phyloP scores from a whole-genome alignment of 2,329 filamentous ascomycete genomes.

The Coniochaeta hoffmannii region DNA sequence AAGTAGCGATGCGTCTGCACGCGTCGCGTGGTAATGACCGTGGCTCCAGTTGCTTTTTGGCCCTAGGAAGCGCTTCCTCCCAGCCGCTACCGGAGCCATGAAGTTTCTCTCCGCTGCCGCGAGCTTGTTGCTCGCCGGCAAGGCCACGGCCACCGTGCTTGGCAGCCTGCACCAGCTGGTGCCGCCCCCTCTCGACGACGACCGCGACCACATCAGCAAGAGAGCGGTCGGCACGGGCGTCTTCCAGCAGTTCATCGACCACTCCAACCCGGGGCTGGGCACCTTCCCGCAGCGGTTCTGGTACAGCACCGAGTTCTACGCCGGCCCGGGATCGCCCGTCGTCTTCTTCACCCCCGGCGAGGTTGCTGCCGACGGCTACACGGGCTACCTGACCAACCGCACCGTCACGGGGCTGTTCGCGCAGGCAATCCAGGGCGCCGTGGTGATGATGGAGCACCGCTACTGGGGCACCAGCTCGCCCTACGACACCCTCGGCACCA shows the following conservation, averaged over 20 bases:
- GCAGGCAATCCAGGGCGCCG: constrained; percentile 29
- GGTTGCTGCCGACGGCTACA: constrained; percentile 25
- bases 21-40: background rate
- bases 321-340: constrained; percentile 31
- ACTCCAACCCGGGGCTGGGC: constrained; percentile 28
- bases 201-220: background rate
- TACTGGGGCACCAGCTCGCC: constrained; percentile 35
- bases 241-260: constrained; percentile 34
- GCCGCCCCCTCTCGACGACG: background rate
- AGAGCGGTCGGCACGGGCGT: background rate
- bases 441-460: constrained; percentile 33
- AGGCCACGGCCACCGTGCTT: background rate
- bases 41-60: background rate
- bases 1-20: background rate
- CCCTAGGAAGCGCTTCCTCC: background rate
- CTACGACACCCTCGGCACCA: constrained; percentile 23
- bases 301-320: constrained; percentile 31
- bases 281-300: constrained; percentile 34
- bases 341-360: constrained; percentile 34
- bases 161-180: background rate
- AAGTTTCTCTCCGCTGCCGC: background rate
- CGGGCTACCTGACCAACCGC: constrained; percentile 32
- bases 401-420: constrained; percentile 30
- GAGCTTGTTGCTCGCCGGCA: background rate
- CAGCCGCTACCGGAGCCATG: background rate